phyloP scores from a whole-genome alignment of 2,329 filamentous ascomycete species.

The Hypoxylon sp. region DNA sequence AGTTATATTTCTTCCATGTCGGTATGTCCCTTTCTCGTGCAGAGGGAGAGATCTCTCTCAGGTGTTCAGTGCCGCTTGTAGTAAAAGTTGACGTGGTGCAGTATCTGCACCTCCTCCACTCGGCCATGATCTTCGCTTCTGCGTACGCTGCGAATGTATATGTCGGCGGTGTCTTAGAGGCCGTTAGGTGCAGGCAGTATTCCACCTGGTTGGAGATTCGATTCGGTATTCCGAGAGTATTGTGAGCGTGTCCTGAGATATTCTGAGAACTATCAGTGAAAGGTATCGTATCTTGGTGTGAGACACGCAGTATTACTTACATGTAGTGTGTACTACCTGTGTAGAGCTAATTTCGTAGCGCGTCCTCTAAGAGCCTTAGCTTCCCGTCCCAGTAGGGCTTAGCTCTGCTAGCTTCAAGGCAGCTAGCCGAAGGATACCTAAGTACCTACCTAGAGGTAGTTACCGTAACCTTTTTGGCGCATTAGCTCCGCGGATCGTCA shows the following conservation, averaged over 20 bases:
- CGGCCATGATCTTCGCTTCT: constrained; percentile 18
- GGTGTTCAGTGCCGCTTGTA: constrained; percentile 1
- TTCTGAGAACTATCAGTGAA: too few relatives aligned
- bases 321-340: too few relatives aligned
- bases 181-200: neutral
- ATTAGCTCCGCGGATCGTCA: constrained; percentile 5
- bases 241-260: too few relatives aligned
- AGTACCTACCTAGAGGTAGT: too few relatives aligned
- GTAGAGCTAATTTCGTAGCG: neutral
- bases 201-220: neutral
- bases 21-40: neutral
- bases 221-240: too few relatives aligned
- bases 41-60: neutral
- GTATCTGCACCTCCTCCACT: constrained; percentile 9
- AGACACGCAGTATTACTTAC: too few relatives aligned
- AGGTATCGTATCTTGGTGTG: too few relatives aligned
- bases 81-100: constrained; percentile 13
- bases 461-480: constrained; percentile 16
- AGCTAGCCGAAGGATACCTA: constrained; percentile 28
- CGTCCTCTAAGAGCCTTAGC: neutral
- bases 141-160: constrained; percentile 2
- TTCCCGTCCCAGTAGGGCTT: constrained; percentile 22
- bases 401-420: constrained; percentile 24
- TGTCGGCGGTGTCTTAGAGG: neutral
- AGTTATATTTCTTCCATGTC: constrained; percentile 4